Conservation (phyloP, 2,329 filamentous ascomycete species). For the Berkeleyomyces basicola region DNA sequence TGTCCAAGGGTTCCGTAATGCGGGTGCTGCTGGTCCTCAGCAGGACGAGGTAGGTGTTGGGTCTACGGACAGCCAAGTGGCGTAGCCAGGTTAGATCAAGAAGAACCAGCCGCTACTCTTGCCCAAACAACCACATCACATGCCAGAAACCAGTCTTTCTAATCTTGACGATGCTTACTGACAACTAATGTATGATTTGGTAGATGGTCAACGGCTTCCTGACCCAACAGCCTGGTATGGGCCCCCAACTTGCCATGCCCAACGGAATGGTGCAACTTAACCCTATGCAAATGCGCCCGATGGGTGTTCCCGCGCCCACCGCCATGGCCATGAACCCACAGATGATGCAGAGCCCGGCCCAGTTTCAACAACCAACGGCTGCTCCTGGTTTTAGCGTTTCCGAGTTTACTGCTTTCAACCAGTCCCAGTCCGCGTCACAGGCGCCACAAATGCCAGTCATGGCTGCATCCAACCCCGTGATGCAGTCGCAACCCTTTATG, state of each 20-base stretch:
- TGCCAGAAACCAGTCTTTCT: background rate
- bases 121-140: background rate
- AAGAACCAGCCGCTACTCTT: background rate
- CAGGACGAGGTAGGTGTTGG: constrained; percentile 51
- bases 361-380: constrained; percentile 18
- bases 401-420: constrained; percentile 78
- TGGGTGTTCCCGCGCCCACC: constrained; percentile 1
- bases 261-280: constrained; percentile 32
- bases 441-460: constrained; percentile 42
- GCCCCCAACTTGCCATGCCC: constrained; percentile 37
- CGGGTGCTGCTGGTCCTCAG: constrained; percentile 42
- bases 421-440: constrained; percentile 39
- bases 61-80: constrained; percentile 15
- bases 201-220: constrained; percentile 91
- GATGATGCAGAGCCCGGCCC: constrained; percentile 24
- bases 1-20: constrained; percentile 62
- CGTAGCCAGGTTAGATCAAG: background rate
- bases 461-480: constrained; percentile 15
- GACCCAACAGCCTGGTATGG: constrained; percentile 51
- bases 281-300: constrained; percentile 24
- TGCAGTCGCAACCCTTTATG: constrained; percentile 18
- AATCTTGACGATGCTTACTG: background rate
- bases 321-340: constrained; percentile 31
- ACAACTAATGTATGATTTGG: constrained; percentile 6
- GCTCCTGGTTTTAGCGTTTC: constrained; percentile 55